These are phyloP conservation scores for Babesia divergens DNA, from an alignment of 169 alveolate species.

Conservation along the genomic window DNA sequence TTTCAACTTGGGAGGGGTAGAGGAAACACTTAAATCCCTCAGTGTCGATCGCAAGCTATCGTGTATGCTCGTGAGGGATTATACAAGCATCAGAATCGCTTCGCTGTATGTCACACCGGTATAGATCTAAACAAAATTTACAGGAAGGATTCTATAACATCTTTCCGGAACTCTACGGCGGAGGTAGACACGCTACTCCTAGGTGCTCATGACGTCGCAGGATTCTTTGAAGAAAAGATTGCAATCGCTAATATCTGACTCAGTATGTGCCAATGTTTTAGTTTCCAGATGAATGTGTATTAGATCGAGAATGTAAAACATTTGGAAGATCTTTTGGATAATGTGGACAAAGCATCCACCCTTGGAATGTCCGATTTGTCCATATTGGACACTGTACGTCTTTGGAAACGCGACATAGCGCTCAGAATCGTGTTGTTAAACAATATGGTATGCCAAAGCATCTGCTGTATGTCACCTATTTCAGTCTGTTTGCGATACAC, in stretches of 20 bases:
- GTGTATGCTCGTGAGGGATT: constrained; percentile 37
- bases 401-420: constrained; percentile 53
- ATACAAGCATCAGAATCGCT: not conserved
- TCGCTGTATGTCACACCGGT: not conserved
- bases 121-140: too few relatives aligned
- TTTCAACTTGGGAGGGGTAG: not conserved
- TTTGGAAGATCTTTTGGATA: not conserved
- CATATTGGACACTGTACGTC: not conserved
- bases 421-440: constrained; percentile 41
- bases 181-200: not conserved
- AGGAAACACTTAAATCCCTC: constrained; percentile 23
- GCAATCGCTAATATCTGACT: constrained; percentile 29
- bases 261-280: not conserved
- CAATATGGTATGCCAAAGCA: constrained; percentile 20
- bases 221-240: not conserved
- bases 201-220: not conserved
- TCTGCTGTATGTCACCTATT: not conserved
- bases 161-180: not conserved
- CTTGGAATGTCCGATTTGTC: not conserved
- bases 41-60: constrained; percentile 39
- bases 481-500: constrained; percentile 38
- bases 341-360: not conserved
- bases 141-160: not conserved
- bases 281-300: not conserved
- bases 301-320: constrained; percentile 12